phyloP scores from a whole-genome alignment of 331 rosid species.

The Rhamnella rubrinervis region DNA sequence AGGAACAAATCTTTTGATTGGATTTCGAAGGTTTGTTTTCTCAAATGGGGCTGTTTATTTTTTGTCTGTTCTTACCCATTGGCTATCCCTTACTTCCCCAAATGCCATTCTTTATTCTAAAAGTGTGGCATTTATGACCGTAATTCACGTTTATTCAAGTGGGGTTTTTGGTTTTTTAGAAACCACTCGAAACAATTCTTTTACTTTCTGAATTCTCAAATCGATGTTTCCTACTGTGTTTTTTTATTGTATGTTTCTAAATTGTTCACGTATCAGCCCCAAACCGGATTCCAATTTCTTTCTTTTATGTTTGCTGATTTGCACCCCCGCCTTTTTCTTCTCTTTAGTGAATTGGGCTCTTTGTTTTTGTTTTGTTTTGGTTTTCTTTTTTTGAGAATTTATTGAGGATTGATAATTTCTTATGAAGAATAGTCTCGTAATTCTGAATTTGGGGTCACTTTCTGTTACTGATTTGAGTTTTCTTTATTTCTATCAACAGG shows the following conservation, averaged over 20 bases:
- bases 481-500: slow-evolving; percentile 52
- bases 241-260: slow-evolving; percentile 2
- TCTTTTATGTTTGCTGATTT: slow-evolving; percentile 7
- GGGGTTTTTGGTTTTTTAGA: slow-evolving; percentile 25
- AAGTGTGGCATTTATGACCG: slow-evolving; percentile 1
- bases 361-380: background rate
- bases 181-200: slow-evolving; percentile 1
- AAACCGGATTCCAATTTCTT: slow-evolving; percentile 2
- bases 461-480: slow-evolving; percentile 23
- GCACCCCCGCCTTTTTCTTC: too few species aligned
- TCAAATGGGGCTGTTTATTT: slow-evolving; percentile 16
- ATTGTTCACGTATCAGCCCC: slow-evolving; percentile 6
- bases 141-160: slow-evolving; percentile 22
- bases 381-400: slow-evolving; percentile 2
- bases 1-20: slow-evolving; percentile 73
- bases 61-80: slow-evolving; percentile 8
- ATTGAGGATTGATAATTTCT: slow-evolving; percentile 12
- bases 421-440: background rate
- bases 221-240: slow-evolving; percentile 8
- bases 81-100: background rate
- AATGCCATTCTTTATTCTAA: background rate
- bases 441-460: slow-evolving; percentile 9
- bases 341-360: background rate
- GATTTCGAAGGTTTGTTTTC: slow-evolving; percentile 73
- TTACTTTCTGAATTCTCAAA: slow-evolving; percentile 16